Evolutionary conservation across 1,284 basidiomycete genomes (phyloP), one percentile per base, ranked within the genome.

Genomic region (Boletus albobrunnescens): DNA sequence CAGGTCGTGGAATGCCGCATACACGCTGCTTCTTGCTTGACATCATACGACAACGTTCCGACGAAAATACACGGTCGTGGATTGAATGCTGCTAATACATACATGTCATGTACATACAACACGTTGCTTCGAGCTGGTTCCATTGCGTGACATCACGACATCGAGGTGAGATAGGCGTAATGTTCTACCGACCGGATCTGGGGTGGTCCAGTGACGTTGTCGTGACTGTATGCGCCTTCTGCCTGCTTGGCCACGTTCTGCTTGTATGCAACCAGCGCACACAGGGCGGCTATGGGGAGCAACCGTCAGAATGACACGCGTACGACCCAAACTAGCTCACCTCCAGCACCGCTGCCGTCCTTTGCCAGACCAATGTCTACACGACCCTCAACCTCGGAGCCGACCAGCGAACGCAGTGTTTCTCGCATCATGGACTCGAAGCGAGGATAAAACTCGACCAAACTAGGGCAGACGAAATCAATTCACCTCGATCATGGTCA

Each of bases 311-410:
- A n/a, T n/a, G n/a, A n/a, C n/a, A n/a, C n/a, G n/a, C n/a, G n/a
- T 32, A 11, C 17, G 7, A 46, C 30, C 32, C 12, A n/a, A 9
- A 41, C 26, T n/a, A 17, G 53, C 86, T 69, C 68, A 94, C 91
- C 92, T 62, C 95, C 95, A 32, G 95, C 93, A 44, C 95, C 96
- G 63, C 91, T 94, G 20, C 96, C 95, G 63, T 99, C 96, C 71
- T 96, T 98, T 5, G 95, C 95, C 58, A 97, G 68, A 19, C 91
- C 94, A 57, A 98, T 90, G 51, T 85, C 79, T 7, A 96, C 82
- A 30, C 81, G 73, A 60, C 79, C 75, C 71, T 93, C 92, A 5
- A 87, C 81, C 33, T 90, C 79, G 33, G 81, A 74, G 7, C 95
- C 94, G 11, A 98, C 78, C 27, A 98, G 61, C 2, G 73, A 68